A percentile compares a stretch with the other conserved stretches of the same genome.
phyloP scores from a whole-genome alignment of 805 yeast species.

The Metschnikowia continentalis region DNA sequence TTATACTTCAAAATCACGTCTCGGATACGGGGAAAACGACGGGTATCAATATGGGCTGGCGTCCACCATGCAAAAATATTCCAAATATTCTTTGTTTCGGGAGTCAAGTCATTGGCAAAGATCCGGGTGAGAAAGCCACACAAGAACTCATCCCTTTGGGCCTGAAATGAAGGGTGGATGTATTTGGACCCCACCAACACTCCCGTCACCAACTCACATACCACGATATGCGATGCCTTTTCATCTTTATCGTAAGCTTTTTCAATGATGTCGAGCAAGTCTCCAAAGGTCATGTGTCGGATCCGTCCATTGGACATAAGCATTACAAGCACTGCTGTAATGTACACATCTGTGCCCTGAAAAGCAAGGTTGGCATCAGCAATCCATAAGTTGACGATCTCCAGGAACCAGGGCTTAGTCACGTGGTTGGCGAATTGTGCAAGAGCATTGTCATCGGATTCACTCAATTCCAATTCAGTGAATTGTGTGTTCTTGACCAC shows the following conservation, averaged over 20 bases:
- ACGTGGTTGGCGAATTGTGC: slow-evolving; percentile 41
- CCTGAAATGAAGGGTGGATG: slow-evolving; percentile 31
- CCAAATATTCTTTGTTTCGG: slow-evolving; percentile 76
- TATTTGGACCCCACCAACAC: slow-evolving; percentile 48
- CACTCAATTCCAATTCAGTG: slow-evolving; percentile 28
- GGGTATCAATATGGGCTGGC: slow-evolving; percentile 58
- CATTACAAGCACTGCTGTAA: slow-evolving; percentile 48
- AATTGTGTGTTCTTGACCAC: slow-evolving; percentile 40
- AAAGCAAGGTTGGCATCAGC: slow-evolving; percentile 65
- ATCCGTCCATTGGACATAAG: slow-evolving; percentile 45
- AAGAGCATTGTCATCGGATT: slow-evolving; percentile 42
- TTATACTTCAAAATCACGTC: slow-evolving; percentile 44
- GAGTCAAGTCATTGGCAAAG: slow-evolving; percentile 59
- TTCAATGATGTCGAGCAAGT: slow-evolving; percentile 48
- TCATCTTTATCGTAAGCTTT: slow-evolving; percentile 59
- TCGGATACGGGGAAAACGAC: slow-evolving; percentile 58
- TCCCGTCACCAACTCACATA: slow-evolving; percentile 68
- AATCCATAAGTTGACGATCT: slow-evolving; percentile 47
- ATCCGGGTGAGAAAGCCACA: slow-evolving; percentile 41
- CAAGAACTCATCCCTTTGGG: slow-evolving; percentile 45
- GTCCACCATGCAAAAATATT: slow-evolving; percentile 69
- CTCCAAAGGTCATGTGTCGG: slow-evolving; percentile 43
- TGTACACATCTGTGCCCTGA: slow-evolving; percentile 59
- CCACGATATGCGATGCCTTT: slow-evolving; percentile 69
- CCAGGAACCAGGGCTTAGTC: slow-evolving; percentile 55